Percentiles rank a stretch among this genome's conserved stretches.
These are phyloP conservation scores for Cochlearia excelsa DNA, from an alignment of 345 rosid species.

Conservation along the genomic window DNA sequence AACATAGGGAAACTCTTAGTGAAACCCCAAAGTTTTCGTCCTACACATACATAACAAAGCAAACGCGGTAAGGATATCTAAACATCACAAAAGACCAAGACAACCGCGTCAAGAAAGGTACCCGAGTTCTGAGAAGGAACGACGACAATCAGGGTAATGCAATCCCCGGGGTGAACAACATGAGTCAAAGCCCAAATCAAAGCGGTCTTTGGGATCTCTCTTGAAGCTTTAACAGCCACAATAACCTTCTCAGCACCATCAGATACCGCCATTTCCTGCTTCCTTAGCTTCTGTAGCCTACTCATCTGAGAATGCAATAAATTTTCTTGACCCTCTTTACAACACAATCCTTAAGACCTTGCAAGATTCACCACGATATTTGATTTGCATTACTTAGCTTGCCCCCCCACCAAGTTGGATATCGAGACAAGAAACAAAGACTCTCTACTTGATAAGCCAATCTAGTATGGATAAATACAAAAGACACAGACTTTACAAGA, in stretches of 20 bases:
- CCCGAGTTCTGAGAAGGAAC: slow-evolving; percentile 83
- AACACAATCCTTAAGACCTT: slow-evolving; percentile 14
- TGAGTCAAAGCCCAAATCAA: slow-evolving; percentile 98
- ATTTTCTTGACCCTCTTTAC: slow-evolving; percentile 16
- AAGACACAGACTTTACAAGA: slow-evolving; percentile 42
- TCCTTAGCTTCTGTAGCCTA: slow-evolving; percentile 56
- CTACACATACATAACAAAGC: slow-evolving; percentile 41
- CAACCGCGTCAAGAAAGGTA: slow-evolving; percentile 11
- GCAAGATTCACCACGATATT: slow-evolving; percentile 15
- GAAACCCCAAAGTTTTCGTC: slow-evolving; percentile 87
- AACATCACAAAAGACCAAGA: slow-evolving; percentile 7
- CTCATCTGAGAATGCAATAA: slow-evolving; percentile 46
- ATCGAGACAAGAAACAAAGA: slow-evolving; percentile 41
- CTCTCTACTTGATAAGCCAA: slow-evolving; percentile 34
- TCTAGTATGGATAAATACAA: slow-evolving; percentile 37
- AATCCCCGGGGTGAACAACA: slow-evolving; percentile 93
- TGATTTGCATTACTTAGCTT: slow-evolving; percentile 22
- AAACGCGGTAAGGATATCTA: not conserved
- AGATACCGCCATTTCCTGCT: slow-evolving; percentile 46
- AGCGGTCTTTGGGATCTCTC: slow-evolving; percentile 92
- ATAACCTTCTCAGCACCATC: slow-evolving; percentile 81
- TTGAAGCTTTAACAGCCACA: slow-evolving; percentile 94
- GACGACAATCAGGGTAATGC: slow-evolving; percentile 89
- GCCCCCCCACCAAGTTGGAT: slow-evolving; percentile 40
- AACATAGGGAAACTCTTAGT: slow-evolving; percentile 90